Evolutionary conservation across 441 rosid genomes (phyloP).

Genomic region (Omphalea diandra): DNA sequence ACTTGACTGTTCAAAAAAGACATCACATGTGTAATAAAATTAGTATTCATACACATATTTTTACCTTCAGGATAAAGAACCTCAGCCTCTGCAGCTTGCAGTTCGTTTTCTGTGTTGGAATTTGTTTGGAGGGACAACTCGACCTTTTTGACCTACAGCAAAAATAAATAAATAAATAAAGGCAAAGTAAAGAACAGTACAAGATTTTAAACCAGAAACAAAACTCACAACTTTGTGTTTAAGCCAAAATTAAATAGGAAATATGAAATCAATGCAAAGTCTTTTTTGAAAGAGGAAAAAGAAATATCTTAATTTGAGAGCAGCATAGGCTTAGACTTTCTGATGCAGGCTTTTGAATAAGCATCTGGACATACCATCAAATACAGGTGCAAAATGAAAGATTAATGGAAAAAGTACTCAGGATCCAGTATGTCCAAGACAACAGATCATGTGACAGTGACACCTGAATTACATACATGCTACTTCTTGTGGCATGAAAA

Average conservation of each 20-base stretch:
- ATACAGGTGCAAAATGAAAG: background rate
- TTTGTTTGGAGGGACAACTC: slow-evolving; percentile 46
- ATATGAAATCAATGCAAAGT: background rate
- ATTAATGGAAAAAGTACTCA: background rate
- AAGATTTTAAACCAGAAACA: background rate
- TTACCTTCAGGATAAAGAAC: slow-evolving; percentile 44
- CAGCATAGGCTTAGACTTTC: background rate
- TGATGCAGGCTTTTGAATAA: background rate
- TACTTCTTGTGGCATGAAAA: background rate
- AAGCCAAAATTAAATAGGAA: background rate
- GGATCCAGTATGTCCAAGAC: background rate
- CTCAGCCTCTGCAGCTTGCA: slow-evolving; percentile 45
- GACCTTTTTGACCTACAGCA: slow-evolving; percentile 61
- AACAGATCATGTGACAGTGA: background rate
- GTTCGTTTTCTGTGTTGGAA: slow-evolving; percentile 30
- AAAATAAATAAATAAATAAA: no score
- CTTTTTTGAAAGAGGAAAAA: background rate
- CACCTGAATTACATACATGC: background rate
- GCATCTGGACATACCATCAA: background rate
- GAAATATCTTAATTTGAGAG: background rate
- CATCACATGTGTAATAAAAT: background rate
- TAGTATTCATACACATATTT: background rate
- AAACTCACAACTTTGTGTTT: background rate
- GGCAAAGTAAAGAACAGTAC: background rate
- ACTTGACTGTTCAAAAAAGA: background rate